These are phyloP conservation scores for Conoideocrella luteorostrata DNA, from an alignment of 2,329 filamentous ascomycete genomes.

Conservation along the genomic window DNA sequence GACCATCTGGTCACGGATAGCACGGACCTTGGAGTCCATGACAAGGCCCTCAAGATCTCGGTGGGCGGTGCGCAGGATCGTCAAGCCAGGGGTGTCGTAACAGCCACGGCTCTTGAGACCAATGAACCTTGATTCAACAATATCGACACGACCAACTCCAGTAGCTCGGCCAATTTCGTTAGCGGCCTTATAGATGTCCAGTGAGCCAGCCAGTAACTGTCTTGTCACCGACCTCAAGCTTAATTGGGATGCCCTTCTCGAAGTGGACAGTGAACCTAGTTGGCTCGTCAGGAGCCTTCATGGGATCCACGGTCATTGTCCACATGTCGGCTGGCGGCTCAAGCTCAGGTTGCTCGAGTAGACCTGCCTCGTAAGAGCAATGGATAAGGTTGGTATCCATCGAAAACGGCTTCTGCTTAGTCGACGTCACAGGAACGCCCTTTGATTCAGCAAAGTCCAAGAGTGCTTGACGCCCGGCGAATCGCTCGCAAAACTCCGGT, in stretches of 20 bases:
- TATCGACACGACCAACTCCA: conserved; percentile 4
- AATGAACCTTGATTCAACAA: conserved; percentile 2
- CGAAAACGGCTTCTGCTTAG: conserved; percentile 3
- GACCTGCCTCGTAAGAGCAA: conserved; percentile 6
- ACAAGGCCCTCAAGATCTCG: conserved; percentile 4
- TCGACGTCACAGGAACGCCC: conserved; percentile 7
- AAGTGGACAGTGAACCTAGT: neutral
- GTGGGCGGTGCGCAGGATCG: conserved; percentile 2
- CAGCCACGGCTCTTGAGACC: neutral
- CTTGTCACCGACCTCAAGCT: neutral
- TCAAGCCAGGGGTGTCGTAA: conserved; percentile 6
- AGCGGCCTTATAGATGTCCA: neutral
- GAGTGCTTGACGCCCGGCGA: conserved; percentile 2
- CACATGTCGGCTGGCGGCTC: neutral
- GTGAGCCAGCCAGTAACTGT: conserved; percentile 4
- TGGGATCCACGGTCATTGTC: conserved; percentile 4
- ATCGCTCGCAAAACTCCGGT: neutral
- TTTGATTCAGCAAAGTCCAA: conserved; percentile 5
- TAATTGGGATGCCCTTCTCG: conserved; percentile 3
- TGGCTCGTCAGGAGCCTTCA: conserved; percentile 3
- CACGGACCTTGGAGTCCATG: conserved; percentile 3
- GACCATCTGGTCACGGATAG: conserved; percentile 4
- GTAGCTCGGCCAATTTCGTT: conserved; percentile 1
- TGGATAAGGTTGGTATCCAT: conserved; percentile 8
- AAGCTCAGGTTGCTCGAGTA: conserved; percentile 3